Evolutionary conservation across 73 alveolate genomes (phyloP).

Genomic region (Blepharisma stoltei): DNA sequence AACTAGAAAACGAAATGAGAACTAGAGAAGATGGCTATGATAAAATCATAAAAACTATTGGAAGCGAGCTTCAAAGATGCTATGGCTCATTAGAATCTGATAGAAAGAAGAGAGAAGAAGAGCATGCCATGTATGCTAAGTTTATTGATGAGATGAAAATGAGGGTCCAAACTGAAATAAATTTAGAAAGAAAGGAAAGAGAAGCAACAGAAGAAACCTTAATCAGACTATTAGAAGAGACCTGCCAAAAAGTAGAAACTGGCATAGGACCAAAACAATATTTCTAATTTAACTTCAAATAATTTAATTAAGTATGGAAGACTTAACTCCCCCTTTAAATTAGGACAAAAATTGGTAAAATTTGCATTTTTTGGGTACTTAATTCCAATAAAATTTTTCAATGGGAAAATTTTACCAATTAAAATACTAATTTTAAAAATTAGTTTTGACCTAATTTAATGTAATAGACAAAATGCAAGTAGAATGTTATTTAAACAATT

Average conservation of each 20-base stretch:
- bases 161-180: slow-evolving; percentile 1
- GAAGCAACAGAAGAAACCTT: slow-evolving; percentile 30
- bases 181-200: slow-evolving; percentile 29
- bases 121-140: neutral
- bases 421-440: no score
- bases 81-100: neutral
- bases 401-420: no score
- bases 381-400: no score
- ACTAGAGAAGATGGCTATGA: slow-evolving; percentile 30
- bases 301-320: no score
- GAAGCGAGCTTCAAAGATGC: slow-evolving; percentile 21
- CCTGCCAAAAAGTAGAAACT: slow-evolving; percentile 25
- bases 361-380: no score
- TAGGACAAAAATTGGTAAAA: no score
- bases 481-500: no score
- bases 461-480: no score
- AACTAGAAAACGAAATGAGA: slow-evolving; percentile 1
- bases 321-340: no score
- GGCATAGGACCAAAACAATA: neutral
- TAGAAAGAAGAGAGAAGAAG: slow-evolving; percentile 26
- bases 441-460: no score
- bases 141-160: slow-evolving; percentile 16
- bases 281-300: no score
- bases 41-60: neutral
- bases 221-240: slow-evolving; percentile 23